Percentiles rank a stretch among this genome's conserved stretches.
Evolutionary conservation across 495 filamentous ascomycete genomes (phyloP).

Genomic region (Penicillium paxilli): DNA sequence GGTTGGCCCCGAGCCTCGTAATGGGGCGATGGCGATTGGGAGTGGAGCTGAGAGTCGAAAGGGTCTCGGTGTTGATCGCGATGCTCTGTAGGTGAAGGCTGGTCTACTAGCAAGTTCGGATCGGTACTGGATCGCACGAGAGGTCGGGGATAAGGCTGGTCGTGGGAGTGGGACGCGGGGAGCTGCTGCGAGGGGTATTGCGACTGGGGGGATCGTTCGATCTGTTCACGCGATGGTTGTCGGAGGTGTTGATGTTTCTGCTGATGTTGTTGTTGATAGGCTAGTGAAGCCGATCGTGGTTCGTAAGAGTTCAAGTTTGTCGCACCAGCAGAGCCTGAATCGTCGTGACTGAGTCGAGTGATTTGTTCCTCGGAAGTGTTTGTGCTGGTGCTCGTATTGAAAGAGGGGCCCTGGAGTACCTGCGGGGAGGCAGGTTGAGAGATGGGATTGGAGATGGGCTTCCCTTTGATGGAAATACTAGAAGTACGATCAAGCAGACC

Average conservation of each 20-base stretch:
- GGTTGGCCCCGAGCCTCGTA: constrained; percentile 13
- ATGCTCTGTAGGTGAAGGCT: constrained; percentile 42
- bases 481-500: constrained; percentile 21
- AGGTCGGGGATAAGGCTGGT: constrained; percentile 1
- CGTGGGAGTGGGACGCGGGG: constrained; percentile 6
- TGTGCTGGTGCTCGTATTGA: too few relatives aligned
- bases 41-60: constrained; percentile 24
- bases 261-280: constrained; percentile 20
- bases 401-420: constrained; percentile 3
- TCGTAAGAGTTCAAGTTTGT: constrained; percentile 18
- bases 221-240: constrained; percentile 7
- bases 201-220: constrained; percentile 14
- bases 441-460: constrained; percentile 19
- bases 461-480: constrained; percentile 19
- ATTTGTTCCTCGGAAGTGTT: not conserved
- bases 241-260: constrained; percentile 6
- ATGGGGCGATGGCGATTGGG: not conserved
- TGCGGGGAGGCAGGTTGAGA: constrained; percentile 28
- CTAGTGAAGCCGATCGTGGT: constrained; percentile 13
- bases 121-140: constrained; percentile 36
- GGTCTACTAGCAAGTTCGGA: constrained; percentile 35
- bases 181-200: constrained; percentile 12
- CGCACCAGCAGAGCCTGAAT: constrained; percentile 15
- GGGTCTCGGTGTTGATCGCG: constrained; percentile 18
- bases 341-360: constrained; percentile 1